phyloP scores from a whole-genome alignment of 768 basidiomycete genomes.

The Suillus subaureus region DNA sequence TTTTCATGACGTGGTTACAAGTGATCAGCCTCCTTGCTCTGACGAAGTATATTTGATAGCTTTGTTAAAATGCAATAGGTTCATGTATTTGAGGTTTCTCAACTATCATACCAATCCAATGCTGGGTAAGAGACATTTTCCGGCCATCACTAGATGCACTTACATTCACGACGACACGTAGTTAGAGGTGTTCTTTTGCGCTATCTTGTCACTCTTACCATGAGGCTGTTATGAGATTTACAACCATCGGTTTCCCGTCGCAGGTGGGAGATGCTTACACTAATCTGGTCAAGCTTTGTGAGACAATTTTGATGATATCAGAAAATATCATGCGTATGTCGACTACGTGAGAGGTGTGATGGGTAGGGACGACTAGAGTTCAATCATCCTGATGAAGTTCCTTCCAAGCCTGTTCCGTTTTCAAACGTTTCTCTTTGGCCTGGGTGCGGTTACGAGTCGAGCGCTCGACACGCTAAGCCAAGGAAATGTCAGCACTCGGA shows the following conservation, averaged over 20 bases:
- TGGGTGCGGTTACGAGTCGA: slow-evolving; percentile 59
- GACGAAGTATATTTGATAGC: background rate
- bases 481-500: slow-evolving; percentile 11
- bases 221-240: background rate
- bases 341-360: background rate
- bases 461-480: slow-evolving; percentile 52
- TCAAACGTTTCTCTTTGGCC: slow-evolving; percentile 58
- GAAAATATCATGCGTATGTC: background rate
- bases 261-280: background rate
- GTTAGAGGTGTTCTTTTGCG: too few species aligned
- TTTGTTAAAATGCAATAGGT: background rate
- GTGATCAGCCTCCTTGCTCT: background rate
- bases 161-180: background rate
- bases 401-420: slow-evolving; percentile 60
- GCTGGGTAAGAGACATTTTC: background rate
- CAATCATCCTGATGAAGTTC: slow-evolving; percentile 58
- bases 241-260: background rate
- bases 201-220: too few species aligned
- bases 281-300: background rate
- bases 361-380: background rate
- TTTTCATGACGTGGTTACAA: too few species aligned
- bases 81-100: background rate
- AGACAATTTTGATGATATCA: slow-evolving; percentile 4
- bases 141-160: background rate
- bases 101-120: background rate